Conservation (phyloP, 2,329 filamentous ascomycete genomes). For the Penicillium decumbens region DNA sequence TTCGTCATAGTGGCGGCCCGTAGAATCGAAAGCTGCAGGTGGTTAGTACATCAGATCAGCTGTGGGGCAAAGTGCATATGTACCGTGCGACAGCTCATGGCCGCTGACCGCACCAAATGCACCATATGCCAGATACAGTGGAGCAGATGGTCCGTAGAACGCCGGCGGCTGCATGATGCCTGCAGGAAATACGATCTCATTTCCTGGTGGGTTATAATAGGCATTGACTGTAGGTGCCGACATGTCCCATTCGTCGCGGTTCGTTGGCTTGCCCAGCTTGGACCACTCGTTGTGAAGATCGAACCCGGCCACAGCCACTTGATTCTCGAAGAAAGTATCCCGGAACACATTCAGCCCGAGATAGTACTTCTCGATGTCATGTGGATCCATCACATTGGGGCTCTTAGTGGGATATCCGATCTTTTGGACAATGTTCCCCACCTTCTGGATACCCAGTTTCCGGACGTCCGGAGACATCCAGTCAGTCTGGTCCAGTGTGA, state of each 20-base stretch:
- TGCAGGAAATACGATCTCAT: slow-evolving; percentile 65
- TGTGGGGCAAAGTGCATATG: slow-evolving; percentile 8
- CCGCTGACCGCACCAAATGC: slow-evolving; percentile 63
- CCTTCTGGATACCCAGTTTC: slow-evolving; percentile 58
- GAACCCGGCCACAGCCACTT: slow-evolving; percentile 49
- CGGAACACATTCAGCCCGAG: slow-evolving; percentile 48
- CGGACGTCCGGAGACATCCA: slow-evolving; percentile 64
- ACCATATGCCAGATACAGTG: slow-evolving; percentile 64
- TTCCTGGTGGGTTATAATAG: slow-evolving; percentile 61
- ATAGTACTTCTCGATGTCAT: slow-evolving; percentile 56
- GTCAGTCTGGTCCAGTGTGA: slow-evolving; percentile 53
- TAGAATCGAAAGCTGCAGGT: slow-evolving; percentile 58
- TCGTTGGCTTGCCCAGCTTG: slow-evolving; percentile 55
- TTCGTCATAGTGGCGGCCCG: slow-evolving; percentile 60
- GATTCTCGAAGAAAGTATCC: slow-evolving; percentile 56
- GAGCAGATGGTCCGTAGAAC: slow-evolving; percentile 57
- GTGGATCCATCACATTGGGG: slow-evolving; percentile 58
- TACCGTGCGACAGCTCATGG: slow-evolving; percentile 62
- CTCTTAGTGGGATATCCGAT: slow-evolving; percentile 63
- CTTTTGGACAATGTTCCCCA: slow-evolving; percentile 63
- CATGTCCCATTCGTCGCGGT: slow-evolving; percentile 59
- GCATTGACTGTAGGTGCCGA: slow-evolving; percentile 61
- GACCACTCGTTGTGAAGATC: slow-evolving; percentile 52
- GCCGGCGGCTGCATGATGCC: slow-evolving; percentile 66
- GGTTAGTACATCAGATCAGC: slow-evolving; percentile 3